Percentiles rank a stretch among this genome's conserved stretches.
These are phyloP conservation scores for Oleoguttula mirabilis DNA, from an alignment of 495 filamentous ascomycete species.

Conservation along the genomic window DNA sequence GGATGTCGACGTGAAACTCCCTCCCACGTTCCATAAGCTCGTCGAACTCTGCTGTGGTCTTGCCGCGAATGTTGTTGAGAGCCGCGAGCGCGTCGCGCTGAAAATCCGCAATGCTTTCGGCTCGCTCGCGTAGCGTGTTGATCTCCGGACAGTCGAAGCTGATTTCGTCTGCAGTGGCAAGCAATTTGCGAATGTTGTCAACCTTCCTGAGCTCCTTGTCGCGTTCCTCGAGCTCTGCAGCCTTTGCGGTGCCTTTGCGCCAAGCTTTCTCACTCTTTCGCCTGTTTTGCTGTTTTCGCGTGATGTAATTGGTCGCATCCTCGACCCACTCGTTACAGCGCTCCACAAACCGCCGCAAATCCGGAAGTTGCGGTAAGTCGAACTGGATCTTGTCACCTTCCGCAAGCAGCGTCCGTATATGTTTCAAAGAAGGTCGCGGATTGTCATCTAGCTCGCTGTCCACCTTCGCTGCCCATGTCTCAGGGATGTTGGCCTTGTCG, in stretches of 20 bases:
- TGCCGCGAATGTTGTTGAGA: constrained; percentile 48
- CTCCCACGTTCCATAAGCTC: constrained; percentile 80
- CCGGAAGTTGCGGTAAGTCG: constrained; percentile 70
- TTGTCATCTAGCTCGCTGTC: constrained; percentile 71
- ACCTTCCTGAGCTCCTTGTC: constrained; percentile 82
- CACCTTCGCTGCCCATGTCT: constrained; percentile 84
- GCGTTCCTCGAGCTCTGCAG: constrained; percentile 74
- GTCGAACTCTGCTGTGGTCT: constrained; percentile 63
- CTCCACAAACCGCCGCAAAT: constrained; percentile 80
- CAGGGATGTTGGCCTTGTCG: constrained; percentile 75
- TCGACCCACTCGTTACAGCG: constrained; percentile 97
- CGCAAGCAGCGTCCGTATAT: constrained; percentile 67
- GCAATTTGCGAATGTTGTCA: constrained; percentile 74
- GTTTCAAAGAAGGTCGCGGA: constrained; percentile 72
- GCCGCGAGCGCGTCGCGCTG: constrained; percentile 62
- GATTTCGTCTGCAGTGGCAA: constrained; percentile 73
- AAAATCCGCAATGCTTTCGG: constrained; percentile 75
- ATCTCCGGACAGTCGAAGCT: constrained; percentile 95
- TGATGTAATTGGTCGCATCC: constrained; percentile 92
- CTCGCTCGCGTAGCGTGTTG: constrained; percentile 70
- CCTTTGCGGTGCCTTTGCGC: constrained; percentile 61
- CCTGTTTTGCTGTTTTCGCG: constrained; percentile 94
- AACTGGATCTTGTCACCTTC: constrained; percentile 98
- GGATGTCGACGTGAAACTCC: constrained; percentile 86
- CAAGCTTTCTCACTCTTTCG: constrained; percentile 93